Evolutionary conservation across 2,329 filamentous ascomycete genomes (phyloP), one percentile per base, ranked within the genome.

Genomic region (Aspergillus proliferans): DNA sequence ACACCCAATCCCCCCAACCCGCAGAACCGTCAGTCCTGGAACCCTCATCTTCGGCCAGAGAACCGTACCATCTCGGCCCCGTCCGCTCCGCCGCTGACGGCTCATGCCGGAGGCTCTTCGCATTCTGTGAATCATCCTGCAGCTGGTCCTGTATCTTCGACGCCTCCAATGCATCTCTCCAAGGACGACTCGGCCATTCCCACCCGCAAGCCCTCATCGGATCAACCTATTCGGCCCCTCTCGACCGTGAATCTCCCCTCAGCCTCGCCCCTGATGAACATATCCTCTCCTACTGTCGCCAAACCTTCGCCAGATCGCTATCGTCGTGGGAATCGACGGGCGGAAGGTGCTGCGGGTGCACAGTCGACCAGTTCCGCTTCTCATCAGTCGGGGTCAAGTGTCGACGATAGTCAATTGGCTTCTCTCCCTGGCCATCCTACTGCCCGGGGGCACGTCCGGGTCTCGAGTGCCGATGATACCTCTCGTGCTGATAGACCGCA

Each of bases 221-320:
- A 15, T 7, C 15, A 40, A 19, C 9, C 38, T 4, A 58, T 68
- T 52, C 68, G 73, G 51, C 72, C 73, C 46, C 57, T 73, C 45
- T 74, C 76, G 36, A 68, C 73, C 34, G 76, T 76, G 56, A 75
- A 76, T 48, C 63, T 81, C 12, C 77, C 76, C 39, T 71, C 74
- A 40, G 69, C 71, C 43, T 68, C 76, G 22, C 77, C 81, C 44
- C 79, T 79, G 71, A 55, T 83, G 56, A 64, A 60, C 46, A 62
- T 61, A 33, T 61, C 66, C 15, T 64, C 68, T n/a, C 74, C 78
- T 46, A 78, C 84, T 39, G 75, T 78, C 3, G 70, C 75, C 42
- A 90, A 89, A 61, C 76, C 84, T 19, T 83, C 87, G 1, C 88
- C 88, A 1, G 90, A 95, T 66, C 83, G 92, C 51, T 96, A 96